A percentile compares a stretch with the other conserved stretches of the same genome.
Conservation (phyloP, 192 early-diverging fungal species). For the Coemansia sp. region DNA sequence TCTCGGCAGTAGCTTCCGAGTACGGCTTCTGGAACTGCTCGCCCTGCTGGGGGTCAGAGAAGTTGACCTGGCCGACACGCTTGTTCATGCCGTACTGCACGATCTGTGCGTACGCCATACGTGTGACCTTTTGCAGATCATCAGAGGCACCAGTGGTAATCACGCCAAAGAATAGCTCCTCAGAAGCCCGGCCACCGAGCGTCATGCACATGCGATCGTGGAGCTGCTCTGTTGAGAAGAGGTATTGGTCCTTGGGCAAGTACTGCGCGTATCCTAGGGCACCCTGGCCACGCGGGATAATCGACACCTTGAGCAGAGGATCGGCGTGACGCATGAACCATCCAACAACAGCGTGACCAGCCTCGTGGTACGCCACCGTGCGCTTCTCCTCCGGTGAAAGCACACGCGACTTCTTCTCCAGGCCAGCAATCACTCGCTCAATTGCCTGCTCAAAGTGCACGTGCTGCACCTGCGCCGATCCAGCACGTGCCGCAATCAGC, state of each 20-base stretch:
- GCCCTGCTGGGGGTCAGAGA: constrained; percentile 61
- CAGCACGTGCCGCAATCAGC: constrained; percentile 88
- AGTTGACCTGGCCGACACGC: constrained; percentile 84
- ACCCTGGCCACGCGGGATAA: constrained; percentile 93
- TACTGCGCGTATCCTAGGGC: constrained; percentile 99
- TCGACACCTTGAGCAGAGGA: constrained; percentile 96
- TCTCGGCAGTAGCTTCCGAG: constrained; percentile 86
- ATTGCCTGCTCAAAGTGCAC: constrained; percentile 97
- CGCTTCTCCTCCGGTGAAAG: constrained; percentile 97
- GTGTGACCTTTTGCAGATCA: constrained; percentile 96
- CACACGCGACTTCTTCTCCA: constrained; percentile 96
- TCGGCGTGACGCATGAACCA: constrained; percentile 97
- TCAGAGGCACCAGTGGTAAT: constrained; percentile 98
- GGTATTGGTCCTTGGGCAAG: constrained; percentile 94
- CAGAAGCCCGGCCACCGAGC: constrained; percentile 79
- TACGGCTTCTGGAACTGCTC: constrained; percentile 94
- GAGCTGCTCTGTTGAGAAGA: constrained; percentile 90
- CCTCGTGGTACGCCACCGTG: constrained; percentile 99
- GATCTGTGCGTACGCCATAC: constrained; percentile 95
- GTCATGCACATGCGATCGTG: constrained; percentile 92
- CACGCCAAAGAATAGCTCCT: constrained; percentile 88
- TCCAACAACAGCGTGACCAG: constrained; percentile 96
- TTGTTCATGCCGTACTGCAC: constrained; percentile 94
- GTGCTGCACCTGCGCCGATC: constrained; percentile 73
- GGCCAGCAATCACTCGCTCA: constrained; percentile 95